A percentile compares a stretch with the other conserved stretches of the same genome.
Conservation (phyloP, 179 eudicot genomes). For the Sideroxylon spinosum region DNA sequence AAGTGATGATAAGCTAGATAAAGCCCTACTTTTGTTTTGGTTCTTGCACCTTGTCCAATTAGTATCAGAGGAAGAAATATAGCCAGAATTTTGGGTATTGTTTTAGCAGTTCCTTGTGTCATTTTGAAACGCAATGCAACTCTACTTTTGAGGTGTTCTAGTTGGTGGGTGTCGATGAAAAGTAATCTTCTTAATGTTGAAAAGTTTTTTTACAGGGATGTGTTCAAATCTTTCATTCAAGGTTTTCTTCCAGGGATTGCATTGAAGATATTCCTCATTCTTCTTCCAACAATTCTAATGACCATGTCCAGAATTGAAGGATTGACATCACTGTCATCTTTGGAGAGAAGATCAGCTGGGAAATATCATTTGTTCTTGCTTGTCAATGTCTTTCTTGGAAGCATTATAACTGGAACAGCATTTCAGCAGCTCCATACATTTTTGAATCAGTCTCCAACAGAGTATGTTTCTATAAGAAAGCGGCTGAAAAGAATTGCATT, state of each 20-base stretch:
- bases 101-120: neutral
- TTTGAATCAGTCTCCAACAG: constrained; percentile 58
- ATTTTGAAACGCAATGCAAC: neutral
- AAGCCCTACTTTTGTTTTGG: too few species aligned
- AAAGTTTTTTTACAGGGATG: constrained; percentile 37
- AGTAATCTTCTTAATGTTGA: neutral
- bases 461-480: constrained; percentile 38
- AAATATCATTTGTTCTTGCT: constrained; percentile 77
- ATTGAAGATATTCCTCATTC: constrained; percentile 71
- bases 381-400: constrained; percentile 83
- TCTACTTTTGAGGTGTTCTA: neutral
- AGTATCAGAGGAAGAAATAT: too few species aligned
- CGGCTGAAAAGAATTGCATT: neutral
- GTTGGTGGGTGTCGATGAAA: neutral
- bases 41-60: too few species aligned
- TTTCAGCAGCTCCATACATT: constrained; percentile 66
- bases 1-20: too few species aligned
- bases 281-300: constrained; percentile 77
- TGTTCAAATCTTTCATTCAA: constrained; percentile 60
- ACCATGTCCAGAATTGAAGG: constrained; percentile 86
- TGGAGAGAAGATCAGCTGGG: constrained; percentile 77
- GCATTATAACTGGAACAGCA: constrained; percentile 75
- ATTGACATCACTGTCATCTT: constrained; percentile 54
- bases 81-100: too few species aligned
- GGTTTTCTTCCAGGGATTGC: constrained; percentile 89